Evolutionary conservation across 768 basidiomycete genomes (phyloP), one percentile per base, ranked within the genome.

Genomic region (Lactarius tabidus): DNA sequence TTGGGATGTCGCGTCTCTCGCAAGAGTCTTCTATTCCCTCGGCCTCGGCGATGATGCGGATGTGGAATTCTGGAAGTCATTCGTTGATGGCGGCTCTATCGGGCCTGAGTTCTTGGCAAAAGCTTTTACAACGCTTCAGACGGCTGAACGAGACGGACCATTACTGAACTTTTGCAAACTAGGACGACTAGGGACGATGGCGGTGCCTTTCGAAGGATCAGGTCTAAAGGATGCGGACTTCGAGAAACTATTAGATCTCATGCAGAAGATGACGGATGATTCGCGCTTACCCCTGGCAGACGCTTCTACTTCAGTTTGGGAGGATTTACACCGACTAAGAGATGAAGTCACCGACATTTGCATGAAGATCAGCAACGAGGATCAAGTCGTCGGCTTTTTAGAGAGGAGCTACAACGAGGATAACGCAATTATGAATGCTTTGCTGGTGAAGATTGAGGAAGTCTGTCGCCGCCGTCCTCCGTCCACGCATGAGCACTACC

Each of bases 141-240:
- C 8, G 3, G 41, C 59, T 12, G 6, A 12, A 29, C 54, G 45
- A n/a, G 55, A 65, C 33, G 64, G 64, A 1, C 55, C 64, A 12
- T 45, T 65, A 26, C 36, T 65, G 45, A 65, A 57, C 35, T 57
- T 65, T n/a, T 65, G 45, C 59, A 31, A 15, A 12, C 45, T 65
- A 20, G 59, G 43, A 38, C 43, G 33, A 8, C 23, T 65, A 55
- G 59, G 15, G 4, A 14, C 26, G 6, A 33, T 29, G 26, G 45
- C 59, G 23, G n/a, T 56, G 0, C 64, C 54, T 17, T 31, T 39
- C n/a, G 1, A 33, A 17, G 45, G 45, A 12, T 65, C 54, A 14
- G 45, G 28, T 36, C n/a, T 65, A 45, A 14, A 20, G 17, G 0
- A 3, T 1, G 2, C 2, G 12, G 64, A 65, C 56, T 35, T 56